Evolutionary conservation across 2,329 filamentous ascomycete species (phyloP), one percentile per base, ranked within the genome.

Genomic region (Aspergillus sergii): DNA sequence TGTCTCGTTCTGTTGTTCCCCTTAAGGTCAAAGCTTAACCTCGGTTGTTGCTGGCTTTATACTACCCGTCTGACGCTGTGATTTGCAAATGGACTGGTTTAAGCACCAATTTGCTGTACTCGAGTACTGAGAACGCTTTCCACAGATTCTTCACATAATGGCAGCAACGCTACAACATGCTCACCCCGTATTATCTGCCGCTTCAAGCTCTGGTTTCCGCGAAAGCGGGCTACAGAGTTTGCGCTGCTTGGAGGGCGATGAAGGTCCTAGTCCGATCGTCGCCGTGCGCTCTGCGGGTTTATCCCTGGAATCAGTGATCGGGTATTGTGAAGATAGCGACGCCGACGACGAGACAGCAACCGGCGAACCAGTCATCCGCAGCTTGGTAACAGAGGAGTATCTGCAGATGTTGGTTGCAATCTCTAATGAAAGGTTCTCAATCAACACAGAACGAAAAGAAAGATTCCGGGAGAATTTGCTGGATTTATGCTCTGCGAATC

Each of bases 91-190:
- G 28, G 50, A 21, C 28, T 53, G 19, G 50, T 28, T 21, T 4
- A 53, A 34, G 19, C 28, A 21, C 50, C 12, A 26, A 16, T 21
- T 51, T 51, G 16, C 41, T 32, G 19, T 4, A 14, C 30, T 59
- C n/a, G 11, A 23, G 28, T 54, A 70, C 75, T 73, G 64, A 79
- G 54, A 58, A 28, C 19, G 3, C n/a, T 41, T 50, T 50, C 51
- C 28, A 23, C 66, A 96, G 94, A 97, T 97, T 69, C 86, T 98
- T 0, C 94, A 98, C 70, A 84, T 98, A 50, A 85, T 96, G 71
- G 89, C 92, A 7, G 88, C 93, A 19, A 94, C 92, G 0, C 82
- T 89, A 0, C 79, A 85, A 14, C 87, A 94, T 70, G 93, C 94
- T 4, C 91, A 96, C 68, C 82, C 86, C 10, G 83, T 96, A 21